Base-by-base conservation (phyloP, 192 early-diverging fungal species). In the Helicostylum pulchrum region DNA sequence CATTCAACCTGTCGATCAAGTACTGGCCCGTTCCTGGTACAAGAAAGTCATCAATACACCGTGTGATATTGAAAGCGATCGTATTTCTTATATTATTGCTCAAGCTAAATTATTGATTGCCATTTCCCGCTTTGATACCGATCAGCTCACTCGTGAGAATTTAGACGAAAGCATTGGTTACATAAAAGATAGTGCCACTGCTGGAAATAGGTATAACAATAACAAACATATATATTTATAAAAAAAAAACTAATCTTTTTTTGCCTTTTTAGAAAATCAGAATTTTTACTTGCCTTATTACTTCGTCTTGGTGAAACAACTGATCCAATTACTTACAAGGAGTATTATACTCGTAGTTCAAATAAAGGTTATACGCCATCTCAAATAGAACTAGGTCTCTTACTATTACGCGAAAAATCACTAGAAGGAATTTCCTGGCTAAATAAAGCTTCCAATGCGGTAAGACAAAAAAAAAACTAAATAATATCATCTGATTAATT, bases 341-440 rank as follows among this genome's bases (percentile, higher is more conserved):
- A 66, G 34, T 70, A 71, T 62, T 71, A 63, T 32, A 42, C 57
- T 30, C 43, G 48, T 53, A 75, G 74, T 64, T 68, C 74, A n/a
- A 62, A 67, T 20, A 68, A 75, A 53, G 54, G 48, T 14, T 72
- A 56, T 60, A 47, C 70, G 19, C 67, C 68, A 62, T 65, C 70
- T 49, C 61, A 73, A 46, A 61, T 72, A 20, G 56, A 62, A 52
- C 59, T 77, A 0, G 75, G 71, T 26, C 64, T 70, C 34, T 26
- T 52, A 23, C 47, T 67, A 3, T 31, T 63, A 36, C 52, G 64
- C 0, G 74, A 75, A 34, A 48, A 55, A 17, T 49, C 70, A 42
- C 32, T 56, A 9, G 74, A 65, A 43, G 74, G 64, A 0, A 53
- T 75, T 19, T 30, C 52, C 44, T 75, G 68, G 68, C 65, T 75